Conservation (phyloP, 495 filamentous ascomycete species). For the Penicillium macrosclerotiorum region DNA sequence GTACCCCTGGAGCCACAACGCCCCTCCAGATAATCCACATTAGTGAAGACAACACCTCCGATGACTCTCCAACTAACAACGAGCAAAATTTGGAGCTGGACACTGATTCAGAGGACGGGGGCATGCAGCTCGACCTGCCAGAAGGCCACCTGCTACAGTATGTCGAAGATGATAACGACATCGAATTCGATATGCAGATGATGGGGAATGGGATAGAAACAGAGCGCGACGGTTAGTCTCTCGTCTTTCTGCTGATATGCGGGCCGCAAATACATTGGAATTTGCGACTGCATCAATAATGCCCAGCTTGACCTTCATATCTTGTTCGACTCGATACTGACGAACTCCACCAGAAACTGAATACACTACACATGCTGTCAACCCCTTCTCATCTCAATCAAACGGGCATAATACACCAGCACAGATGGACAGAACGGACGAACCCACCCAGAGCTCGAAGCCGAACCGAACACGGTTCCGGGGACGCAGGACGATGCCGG, state of each 20-base stretch:
- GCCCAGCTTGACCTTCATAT: neutral
- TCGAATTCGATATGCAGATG: constrained; percentile 2
- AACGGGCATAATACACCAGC: neutral
- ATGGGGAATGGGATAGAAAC: constrained; percentile 2
- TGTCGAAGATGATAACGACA: constrained; percentile 3
- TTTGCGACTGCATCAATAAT: neutral
- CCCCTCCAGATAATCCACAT: constrained; percentile 2
- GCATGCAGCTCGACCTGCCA: constrained; percentile 17
- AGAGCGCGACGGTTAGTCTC: constrained; percentile 3
- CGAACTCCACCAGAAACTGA: constrained; percentile 2
- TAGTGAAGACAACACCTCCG: constrained; percentile 10
- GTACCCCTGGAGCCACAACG: constrained; percentile 5
- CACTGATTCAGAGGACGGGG: constrained; percentile 17
- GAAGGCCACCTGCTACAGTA: constrained; percentile 2
- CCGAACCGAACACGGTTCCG: constrained; percentile 8
- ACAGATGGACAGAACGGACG: neutral
- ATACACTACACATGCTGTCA: constrained; percentile 2
- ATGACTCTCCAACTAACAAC: too few relatives aligned
- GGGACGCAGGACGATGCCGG: constrained; percentile 11
- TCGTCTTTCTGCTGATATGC: too few relatives aligned
- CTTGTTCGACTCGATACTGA: neutral
- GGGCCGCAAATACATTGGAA: too few relatives aligned
- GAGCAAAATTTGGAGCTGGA: too few relatives aligned
- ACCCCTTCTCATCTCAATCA: constrained; percentile 3
- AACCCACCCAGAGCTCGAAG: constrained; percentile 5